phyloP scores from a whole-genome alignment of 1,284 basidiomycete genomes.

The Stygiomarasmius scandens region DNA sequence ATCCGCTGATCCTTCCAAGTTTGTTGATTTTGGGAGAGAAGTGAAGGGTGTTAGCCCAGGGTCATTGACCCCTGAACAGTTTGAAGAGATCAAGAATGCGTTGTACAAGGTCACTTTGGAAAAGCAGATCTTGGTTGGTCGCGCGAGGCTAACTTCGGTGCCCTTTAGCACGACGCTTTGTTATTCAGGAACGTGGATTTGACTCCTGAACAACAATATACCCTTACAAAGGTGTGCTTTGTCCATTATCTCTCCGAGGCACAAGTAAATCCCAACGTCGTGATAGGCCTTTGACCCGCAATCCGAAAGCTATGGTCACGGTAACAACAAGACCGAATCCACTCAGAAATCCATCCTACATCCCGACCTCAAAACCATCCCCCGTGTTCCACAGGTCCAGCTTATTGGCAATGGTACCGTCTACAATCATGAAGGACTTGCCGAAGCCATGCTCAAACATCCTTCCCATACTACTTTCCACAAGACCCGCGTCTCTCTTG shows the following conservation, averaged over 20 bases:
- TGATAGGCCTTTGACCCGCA: slow-evolving; percentile 71
- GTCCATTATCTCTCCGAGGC: slow-evolving; percentile 35
- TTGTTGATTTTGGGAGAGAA: slow-evolving; percentile 66
- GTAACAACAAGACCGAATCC: slow-evolving; percentile 79
- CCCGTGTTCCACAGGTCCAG: slow-evolving; percentile 83
- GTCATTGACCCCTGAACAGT: slow-evolving; percentile 53
- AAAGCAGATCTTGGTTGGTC: no score
- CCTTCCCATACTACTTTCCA: slow-evolving; percentile 91
- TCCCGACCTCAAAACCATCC: slow-evolving; percentile 86
- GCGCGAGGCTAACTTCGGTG: not conserved
- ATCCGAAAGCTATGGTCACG: slow-evolving; percentile 78
- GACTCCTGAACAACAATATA: slow-evolving; percentile 82
- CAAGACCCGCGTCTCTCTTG: slow-evolving; percentile 75
- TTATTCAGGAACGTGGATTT: slow-evolving; percentile 73
- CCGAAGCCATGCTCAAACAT: slow-evolving; percentile 72
- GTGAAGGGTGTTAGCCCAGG: slow-evolving; percentile 65
- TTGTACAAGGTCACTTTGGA: slow-evolving; percentile 62
- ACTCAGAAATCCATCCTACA: slow-evolving; percentile 79
- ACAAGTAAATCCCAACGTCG: slow-evolving; percentile 1
- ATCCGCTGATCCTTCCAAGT: slow-evolving; percentile 59
- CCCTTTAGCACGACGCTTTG: slow-evolving; percentile 65
- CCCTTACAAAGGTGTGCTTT: slow-evolving; percentile 70
- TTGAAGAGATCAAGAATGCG: slow-evolving; percentile 60
- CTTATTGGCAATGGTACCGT: slow-evolving; percentile 81
- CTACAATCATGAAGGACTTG: slow-evolving; percentile 78